Base-by-base conservation (phyloP, 257 asterid genomes). In the Jacaranda mimosifolia region DNA sequence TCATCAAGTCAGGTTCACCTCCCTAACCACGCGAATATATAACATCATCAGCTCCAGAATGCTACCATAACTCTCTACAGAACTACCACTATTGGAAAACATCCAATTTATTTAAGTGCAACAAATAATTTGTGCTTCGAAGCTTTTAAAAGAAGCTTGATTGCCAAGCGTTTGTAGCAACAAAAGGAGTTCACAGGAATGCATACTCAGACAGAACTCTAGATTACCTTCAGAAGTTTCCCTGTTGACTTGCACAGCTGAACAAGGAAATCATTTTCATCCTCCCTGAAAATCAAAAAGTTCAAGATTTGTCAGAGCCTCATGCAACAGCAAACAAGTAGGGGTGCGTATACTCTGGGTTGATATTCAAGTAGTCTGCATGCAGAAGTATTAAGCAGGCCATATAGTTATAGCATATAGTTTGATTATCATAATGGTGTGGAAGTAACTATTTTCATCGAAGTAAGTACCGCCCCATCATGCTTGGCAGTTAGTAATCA, bases 1-100 rank as follows among this genome's bases (percentile, higher is more conserved):
- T 93, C 89, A 66, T 93, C 56, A 81, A 83, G 77, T 95, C 98
- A 0, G 99, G 98, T 79, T 95, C 99, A 10, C 99, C 99, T 43
- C 99, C 99, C 99, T 95, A 77, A 3, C 32, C 64, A 79, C 55
- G 18, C 14, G 74, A 68, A 60, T 26, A 26, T 26, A 26, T 15
- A 52, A 57, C 32, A 36, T 19, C 45, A 39, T 81, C 56, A 67
- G 36, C 46, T 55, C 14, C 19, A 35, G 60, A 56, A 35, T 35
- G 7, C 39, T 11, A 35, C 52, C 4, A n/a, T 15, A 0, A 40
- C 5, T 14, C 14, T 19, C 60, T 40, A 13, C 42, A 0, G 0
- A 42, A 56, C 35, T 52, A 9, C 19, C 7, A 71, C 55, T 46
- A 39, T 21, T 14, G 8, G 38, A 60, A 57, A n/a, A 55, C 62